phyloP scores from a whole-genome alignment of 257 asterid genomes.

The Marsdenia floribunda region DNA sequence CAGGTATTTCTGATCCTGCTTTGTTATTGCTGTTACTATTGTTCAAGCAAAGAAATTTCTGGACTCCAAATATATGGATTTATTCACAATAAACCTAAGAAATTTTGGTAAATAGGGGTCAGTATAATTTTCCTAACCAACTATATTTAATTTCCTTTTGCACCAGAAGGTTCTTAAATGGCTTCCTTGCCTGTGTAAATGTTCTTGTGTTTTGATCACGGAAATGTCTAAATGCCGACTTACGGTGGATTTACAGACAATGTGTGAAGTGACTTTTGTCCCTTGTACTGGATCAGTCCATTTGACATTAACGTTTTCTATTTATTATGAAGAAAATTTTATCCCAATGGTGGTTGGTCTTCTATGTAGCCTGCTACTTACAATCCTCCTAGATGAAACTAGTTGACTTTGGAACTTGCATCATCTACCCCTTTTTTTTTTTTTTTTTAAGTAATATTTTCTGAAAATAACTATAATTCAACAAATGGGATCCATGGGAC shows the following conservation, averaged over 20 bases:
- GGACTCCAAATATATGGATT: not conserved
- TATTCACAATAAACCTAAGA: not conserved
- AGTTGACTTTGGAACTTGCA: not conserved
- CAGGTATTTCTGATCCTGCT: constrained; percentile 42
- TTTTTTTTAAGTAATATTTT: too few relatives aligned
- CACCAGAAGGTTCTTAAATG: not conserved
- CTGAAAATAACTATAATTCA: not conserved
- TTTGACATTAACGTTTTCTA: not conserved
- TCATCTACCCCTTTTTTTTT: not conserved
- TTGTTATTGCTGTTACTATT: not conserved
- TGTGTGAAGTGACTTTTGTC: not conserved
- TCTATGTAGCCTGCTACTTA: not conserved
- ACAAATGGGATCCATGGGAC: too few relatives aligned
- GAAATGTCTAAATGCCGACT: not conserved
- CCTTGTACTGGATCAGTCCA: not conserved
- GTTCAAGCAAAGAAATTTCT: not conserved
- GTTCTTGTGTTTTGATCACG: not conserved
- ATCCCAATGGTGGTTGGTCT: not conserved
- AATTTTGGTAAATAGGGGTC: not conserved
- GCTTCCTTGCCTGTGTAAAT: not conserved
- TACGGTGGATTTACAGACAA: not conserved
- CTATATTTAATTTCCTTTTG: not conserved
- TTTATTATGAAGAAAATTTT: not conserved
- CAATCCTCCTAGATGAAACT: not conserved
- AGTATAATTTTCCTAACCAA: not conserved